Base-by-base conservation (phyloP, 140 eudicot genomes). In the Anethum foeniculum region DNA sequence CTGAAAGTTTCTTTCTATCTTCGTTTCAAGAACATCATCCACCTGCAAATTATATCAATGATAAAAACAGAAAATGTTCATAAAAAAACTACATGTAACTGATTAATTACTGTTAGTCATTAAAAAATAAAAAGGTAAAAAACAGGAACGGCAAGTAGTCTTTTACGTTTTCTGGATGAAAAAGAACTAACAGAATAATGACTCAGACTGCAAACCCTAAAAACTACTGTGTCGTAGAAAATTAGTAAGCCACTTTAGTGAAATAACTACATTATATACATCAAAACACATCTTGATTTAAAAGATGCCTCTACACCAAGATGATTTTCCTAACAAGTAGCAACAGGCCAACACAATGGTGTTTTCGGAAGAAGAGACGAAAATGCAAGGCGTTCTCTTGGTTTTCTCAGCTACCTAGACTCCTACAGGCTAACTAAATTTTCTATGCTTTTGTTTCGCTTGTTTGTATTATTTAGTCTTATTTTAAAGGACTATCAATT, bases 1-100 rank as follows among this genome's bases (percentile, higher is more conserved):
- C 77, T 82, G 85, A 78, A 88, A 95, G 83, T 83, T 89, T 78
- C 69, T 85, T 77, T 92, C 99, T 86, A 95, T 75, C 89, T 91
- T 95, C 39, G 99, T 92, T 43, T 95, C 99, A 71, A 95, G 98
- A 87, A 93, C 83, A 79, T 95, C 99, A 88, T 95, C 99, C 84
- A 95, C 99, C 99, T 95, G 87, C 75, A 54, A 85, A 79, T 77
- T 67, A 84, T 69, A 48, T 49, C 18, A 28, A 78, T 25, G 69
- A 60, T 10, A n/a, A 75, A 62, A 9, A 27, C 69, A 62, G 71
- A 16, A 25, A 25, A 60, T 27, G 14, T n/a, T 23, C 36, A 62
- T 11, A 21, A 1, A 75, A 46, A 47, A 27, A 3, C 34, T 32
- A 58, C 48, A 44, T 16, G n/a, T 0, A 4, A 75, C 3, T 9